Evolutionary conservation across 805 yeast genomes (phyloP).

Genomic region (Isabelozyma rhagii): DNA sequence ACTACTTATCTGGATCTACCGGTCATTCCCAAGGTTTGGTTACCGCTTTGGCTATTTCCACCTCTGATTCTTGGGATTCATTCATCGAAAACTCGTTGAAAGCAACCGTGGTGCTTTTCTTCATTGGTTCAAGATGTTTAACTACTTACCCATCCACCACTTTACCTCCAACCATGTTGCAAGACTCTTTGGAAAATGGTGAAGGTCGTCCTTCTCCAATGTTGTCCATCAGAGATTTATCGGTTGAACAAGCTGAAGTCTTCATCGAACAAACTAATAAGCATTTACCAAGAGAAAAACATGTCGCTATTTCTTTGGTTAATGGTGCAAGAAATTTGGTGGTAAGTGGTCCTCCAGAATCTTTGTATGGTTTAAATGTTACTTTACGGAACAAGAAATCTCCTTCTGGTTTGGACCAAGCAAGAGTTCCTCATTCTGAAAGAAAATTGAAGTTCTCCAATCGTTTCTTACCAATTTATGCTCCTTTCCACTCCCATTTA

Average conservation of each 20-base stretch:
- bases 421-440: conserved; percentile 89
- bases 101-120: conserved; percentile 83
- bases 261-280: conserved; percentile 85
- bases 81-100: conserved; percentile 70
- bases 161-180: conserved; percentile 87
- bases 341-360: conserved; percentile 97
- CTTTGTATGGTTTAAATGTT: conserved; percentile 91
- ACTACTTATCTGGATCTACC: conserved; percentile 67
- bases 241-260: conserved; percentile 71
- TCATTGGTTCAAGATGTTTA: conserved; percentile 89
- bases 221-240: conserved; percentile 90
- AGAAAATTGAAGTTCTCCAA: conserved; percentile 91
- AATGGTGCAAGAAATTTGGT: conserved; percentile 97
- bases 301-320: conserved; percentile 82
- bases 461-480: conserved; percentile 90
- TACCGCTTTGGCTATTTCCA: conserved; percentile 88
- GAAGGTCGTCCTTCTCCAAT: conserved; percentile 98
- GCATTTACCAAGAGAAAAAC: conserved; percentile 90
- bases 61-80: conserved; percentile 78
- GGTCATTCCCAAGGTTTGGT: conserved; percentile 92
- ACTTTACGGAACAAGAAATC: conserved; percentile 93
- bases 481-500: conserved; percentile 95
- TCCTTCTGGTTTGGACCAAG: conserved; percentile 89
- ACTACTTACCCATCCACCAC: conserved; percentile 90
- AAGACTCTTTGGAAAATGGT: conserved; percentile 87